These are phyloP conservation scores for Yamagishiella unicocca DNA, from an alignment of 139 green algal species.

Conservation along the genomic window DNA sequence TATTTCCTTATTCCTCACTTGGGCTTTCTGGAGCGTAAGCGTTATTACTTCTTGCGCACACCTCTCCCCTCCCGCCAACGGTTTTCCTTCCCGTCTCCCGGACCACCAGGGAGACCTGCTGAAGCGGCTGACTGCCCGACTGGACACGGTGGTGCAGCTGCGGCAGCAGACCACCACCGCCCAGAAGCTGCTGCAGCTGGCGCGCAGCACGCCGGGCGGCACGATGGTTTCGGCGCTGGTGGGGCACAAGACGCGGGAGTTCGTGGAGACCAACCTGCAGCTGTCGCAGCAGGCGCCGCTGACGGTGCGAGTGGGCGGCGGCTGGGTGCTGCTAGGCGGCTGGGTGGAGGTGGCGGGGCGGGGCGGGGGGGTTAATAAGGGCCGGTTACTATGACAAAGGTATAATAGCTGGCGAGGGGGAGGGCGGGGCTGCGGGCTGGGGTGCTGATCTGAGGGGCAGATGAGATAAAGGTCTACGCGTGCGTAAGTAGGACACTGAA, in stretches of 20 bases:
- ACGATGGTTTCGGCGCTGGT: constrained; percentile 37
- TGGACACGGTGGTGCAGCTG: constrained; percentile 56
- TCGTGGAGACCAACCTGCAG: constrained; percentile 59
- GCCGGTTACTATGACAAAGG: too few species aligned
- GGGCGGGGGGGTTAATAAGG: too few species aligned
- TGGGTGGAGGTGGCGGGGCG: too few species aligned
- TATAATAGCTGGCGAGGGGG: too few species aligned
- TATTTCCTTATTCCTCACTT: too few species aligned
- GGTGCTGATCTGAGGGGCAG: too few species aligned
- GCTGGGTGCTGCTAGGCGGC: too few species aligned
- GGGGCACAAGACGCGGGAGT: constrained; percentile 64
- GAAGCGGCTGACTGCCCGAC: neutral
- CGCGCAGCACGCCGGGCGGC: constrained; percentile 17
- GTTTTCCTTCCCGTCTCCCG: neutral
- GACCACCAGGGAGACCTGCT: constrained; percentile 56
- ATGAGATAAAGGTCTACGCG: too few species aligned
- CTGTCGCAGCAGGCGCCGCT: constrained; percentile 25
- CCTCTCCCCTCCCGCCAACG: neutral
- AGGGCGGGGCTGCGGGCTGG: too few species aligned
- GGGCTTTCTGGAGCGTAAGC: too few species aligned
- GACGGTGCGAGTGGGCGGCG: constrained; percentile 5
- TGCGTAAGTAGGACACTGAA: too few species aligned
- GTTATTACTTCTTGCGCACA: too few species aligned
- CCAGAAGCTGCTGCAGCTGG: constrained; percentile 72
- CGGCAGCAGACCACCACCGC: constrained; percentile 7